Percentiles rank a stretch among this genome's conserved stretches.
These are phyloP conservation scores for Diutina rugosa DNA, from an alignment of 1,139 yeast species.

Conservation along the genomic window DNA sequence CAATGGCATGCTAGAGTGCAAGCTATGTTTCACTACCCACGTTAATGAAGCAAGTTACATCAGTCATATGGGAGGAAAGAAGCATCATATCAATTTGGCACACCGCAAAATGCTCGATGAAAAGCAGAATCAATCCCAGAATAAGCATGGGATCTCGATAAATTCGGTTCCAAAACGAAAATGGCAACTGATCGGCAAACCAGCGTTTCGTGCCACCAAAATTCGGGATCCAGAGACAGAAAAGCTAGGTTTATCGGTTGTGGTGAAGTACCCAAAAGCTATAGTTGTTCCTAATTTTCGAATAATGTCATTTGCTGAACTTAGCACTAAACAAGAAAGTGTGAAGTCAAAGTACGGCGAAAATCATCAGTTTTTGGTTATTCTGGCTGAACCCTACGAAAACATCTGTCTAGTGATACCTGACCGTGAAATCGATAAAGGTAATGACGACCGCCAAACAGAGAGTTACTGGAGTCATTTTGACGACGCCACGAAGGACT, in stretches of 20 bases:
- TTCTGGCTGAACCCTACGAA: slow-evolving; percentile 79
- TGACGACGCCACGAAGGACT: slow-evolving; percentile 58
- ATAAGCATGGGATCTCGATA: slow-evolving; percentile 7
- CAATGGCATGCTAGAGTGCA: slow-evolving; percentile 64
- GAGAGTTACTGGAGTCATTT: slow-evolving; percentile 55
- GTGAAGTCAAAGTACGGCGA: slow-evolving; percentile 14
- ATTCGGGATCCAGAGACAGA: slow-evolving; percentile 46
- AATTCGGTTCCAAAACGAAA: slow-evolving; percentile 24
- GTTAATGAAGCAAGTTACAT: slow-evolving; percentile 63
- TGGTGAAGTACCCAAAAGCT: slow-evolving; percentile 42
- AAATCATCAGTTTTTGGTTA: slow-evolving; percentile 50
- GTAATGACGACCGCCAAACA: slow-evolving; percentile 19
- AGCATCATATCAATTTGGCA: slow-evolving; percentile 60
- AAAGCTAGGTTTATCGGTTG: slow-evolving; percentile 50
- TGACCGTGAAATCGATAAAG: slow-evolving; percentile 36
- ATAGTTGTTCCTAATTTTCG: slow-evolving; percentile 47
- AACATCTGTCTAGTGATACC: slow-evolving; percentile 63
- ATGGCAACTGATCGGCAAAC: slow-evolving; percentile 57
- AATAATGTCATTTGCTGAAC: slow-evolving; percentile 66
- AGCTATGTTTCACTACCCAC: slow-evolving; percentile 65
- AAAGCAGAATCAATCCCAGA: slow-evolving; percentile 8
- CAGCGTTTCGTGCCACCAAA: slow-evolving; percentile 55
- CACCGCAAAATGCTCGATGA: slow-evolving; percentile 38
- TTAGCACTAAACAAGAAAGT: slow-evolving; percentile 30
- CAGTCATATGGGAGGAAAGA: slow-evolving; percentile 68